Base-by-base conservation (phyloP, 352 stramenopile genomes). In the Pythium monospermum region DNA sequence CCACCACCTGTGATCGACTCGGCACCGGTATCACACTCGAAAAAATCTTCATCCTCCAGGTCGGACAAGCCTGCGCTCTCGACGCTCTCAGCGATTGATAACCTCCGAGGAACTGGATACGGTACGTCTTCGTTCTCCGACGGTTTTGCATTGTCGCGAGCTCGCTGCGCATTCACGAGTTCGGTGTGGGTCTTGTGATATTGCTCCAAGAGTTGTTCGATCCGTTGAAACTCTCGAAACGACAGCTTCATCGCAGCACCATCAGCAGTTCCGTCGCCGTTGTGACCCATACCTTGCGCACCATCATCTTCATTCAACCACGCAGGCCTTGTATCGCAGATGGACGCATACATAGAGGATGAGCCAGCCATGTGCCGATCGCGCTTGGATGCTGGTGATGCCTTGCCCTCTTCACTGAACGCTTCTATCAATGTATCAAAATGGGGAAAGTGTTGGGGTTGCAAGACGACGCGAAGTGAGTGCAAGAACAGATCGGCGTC, bases 401-500 rank as follows among this genome's bases (percentile, higher is more conserved):
- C 11, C n/a, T n/a, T n/a, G 92, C 58, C 25, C n/a, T 71, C 49
- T 7, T 58, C 39, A 13, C 39, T 68, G 59, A 90, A 91, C 4
- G 74, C 76, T 33, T 93, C 75, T 6, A 91, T 54, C 30, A 93
- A 57, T 12, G 71, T 83, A 8, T 60, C 72, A n/a, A 95, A 64
- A 33, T 87, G 73, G 4, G 67, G 57, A 32, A 95, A 87, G 51
- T 92, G 83, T 44, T 90, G 78, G 3, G 84, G 84, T 48, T 93
- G 82, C 4, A 93, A 51, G 7, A 93, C 78, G 11, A 91, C 66
- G 6, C 75, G 68, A 41, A 93, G 76, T 19, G 79, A 88, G 60
- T 91, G 84, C 33, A 95, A 68, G 53, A 95, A 95, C 7, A 93
- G 46, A 50, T 93, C 81, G 2, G 76, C 76, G 58, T 95, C 84